These are phyloP conservation scores for Starmerella gropengiesseri DNA, from an alignment of 805 yeast genomes.

Conservation along the genomic window DNA sequence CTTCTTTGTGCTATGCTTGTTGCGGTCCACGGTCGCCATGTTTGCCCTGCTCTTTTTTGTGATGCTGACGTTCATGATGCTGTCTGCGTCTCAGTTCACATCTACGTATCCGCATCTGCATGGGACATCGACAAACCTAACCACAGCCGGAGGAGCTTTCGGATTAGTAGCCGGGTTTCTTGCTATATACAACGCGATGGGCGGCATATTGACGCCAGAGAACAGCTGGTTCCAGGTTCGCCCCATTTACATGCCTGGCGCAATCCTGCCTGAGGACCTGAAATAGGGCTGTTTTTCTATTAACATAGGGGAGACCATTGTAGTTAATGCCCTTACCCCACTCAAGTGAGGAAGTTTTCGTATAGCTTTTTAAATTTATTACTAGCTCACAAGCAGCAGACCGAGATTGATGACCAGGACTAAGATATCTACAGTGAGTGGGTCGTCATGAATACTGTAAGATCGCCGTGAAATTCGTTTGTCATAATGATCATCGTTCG, in stretches of 20 bases:
- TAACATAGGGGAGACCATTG: no score
- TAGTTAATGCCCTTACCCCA: no score
- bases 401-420: no score
- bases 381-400: no score
- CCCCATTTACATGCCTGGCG: constrained; percentile 42
- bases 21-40: constrained; percentile 57
- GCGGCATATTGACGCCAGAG: constrained; percentile 47
- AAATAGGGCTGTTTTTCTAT: no score
- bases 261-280: constrained; percentile 17
- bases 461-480: no score
- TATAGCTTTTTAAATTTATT: no score
- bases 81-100: constrained; percentile 43
- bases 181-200: constrained; percentile 56
- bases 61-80: constrained; percentile 44
- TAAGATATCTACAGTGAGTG: no score
- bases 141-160: constrained; percentile 51
- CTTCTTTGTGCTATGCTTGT: constrained; percentile 42
- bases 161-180: constrained; percentile 46
- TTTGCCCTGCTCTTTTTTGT: constrained; percentile 45
- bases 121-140: constrained; percentile 31
- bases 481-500: no score
- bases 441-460: no score
- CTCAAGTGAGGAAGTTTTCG: no score
- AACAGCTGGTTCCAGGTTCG: constrained; percentile 48
- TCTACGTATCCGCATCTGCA: constrained; percentile 9